Conservation (phyloP, 441 rosid genomes). For the Euphorbia corollata region DNA sequence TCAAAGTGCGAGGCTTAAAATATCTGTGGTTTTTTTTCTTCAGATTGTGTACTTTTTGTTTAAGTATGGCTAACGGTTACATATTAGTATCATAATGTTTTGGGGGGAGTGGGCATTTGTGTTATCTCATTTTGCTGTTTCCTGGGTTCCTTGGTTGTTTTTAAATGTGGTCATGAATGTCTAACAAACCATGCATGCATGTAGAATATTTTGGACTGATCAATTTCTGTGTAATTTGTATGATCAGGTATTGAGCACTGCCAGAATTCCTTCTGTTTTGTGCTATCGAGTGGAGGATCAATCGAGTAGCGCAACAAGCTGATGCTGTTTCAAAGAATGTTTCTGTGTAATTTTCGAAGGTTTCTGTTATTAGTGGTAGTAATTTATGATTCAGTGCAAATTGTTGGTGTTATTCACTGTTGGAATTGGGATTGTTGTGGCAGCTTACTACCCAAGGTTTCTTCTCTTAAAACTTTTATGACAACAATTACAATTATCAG, state of each 20-base stretch:
- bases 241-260: background rate
- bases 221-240: background rate
- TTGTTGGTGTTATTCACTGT: no score
- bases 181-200: background rate
- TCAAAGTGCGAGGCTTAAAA: constrained; percentile 4
- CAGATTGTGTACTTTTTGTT: constrained; percentile 6
- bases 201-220: background rate
- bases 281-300: no score
- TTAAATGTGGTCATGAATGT: background rate
- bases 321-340: no score
- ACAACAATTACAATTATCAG: no score
- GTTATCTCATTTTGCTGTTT: background rate
- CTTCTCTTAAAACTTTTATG: no score
- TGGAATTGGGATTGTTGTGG: no score
- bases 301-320: no score
- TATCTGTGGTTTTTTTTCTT: background rate
- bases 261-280: no score
- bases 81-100: background rate
- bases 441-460: no score
- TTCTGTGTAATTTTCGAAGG: no score
- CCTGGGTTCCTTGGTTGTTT: background rate
- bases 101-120: background rate
- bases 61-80: background rate
- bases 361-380: no score
- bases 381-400: no score